phyloP scores from a whole-genome alignment of 2,329 filamentous ascomycete species.

The Epichloe hybrida region DNA sequence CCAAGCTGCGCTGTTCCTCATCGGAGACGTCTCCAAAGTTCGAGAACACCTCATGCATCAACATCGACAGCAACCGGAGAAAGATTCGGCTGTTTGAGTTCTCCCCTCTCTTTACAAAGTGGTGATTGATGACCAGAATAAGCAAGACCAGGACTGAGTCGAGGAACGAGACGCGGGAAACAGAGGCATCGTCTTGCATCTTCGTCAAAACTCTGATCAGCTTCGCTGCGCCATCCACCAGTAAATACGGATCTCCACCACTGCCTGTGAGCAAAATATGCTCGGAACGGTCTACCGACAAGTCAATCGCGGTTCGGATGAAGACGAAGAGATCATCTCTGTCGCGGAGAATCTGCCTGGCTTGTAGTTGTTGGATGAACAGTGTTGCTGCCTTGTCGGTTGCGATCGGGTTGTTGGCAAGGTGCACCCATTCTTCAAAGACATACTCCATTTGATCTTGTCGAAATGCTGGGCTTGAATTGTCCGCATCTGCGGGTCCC shows the following conservation, averaged over 20 bases:
- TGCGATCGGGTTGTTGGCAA: constrained; percentile 64
- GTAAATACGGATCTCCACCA: constrained; percentile 39
- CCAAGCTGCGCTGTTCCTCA: constrained; percentile 53
- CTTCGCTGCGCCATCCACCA: constrained; percentile 71
- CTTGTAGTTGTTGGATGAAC: constrained; percentile 76
- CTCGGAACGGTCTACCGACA: constrained; percentile 67
- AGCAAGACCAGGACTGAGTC: constrained; percentile 67
- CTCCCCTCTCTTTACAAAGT: constrained; percentile 69
- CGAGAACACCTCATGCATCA: constrained; percentile 61
- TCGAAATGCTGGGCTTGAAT: constrained; percentile 29
- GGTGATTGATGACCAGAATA: constrained; percentile 70
- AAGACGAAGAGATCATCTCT: constrained; percentile 70
- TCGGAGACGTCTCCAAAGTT: constrained; percentile 44
- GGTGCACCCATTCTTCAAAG: constrained; percentile 86
- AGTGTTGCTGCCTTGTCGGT: constrained; percentile 57
- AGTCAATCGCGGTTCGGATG: constrained; percentile 67
- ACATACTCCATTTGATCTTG: constrained; percentile 86
- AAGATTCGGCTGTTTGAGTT: constrained; percentile 80
- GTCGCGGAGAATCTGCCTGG: constrained; percentile 55
- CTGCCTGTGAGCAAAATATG: constrained; percentile 50
- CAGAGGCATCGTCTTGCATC: constrained; percentile 51
- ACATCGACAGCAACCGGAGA: constrained; percentile 73
- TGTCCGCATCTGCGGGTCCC: constrained; percentile 41
- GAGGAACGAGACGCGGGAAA: constrained; percentile 56
- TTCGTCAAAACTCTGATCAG: constrained; percentile 65